Conservation (phyloP, 176 grass and related monocot species). For the Bonia amplexicaulis region DNA sequence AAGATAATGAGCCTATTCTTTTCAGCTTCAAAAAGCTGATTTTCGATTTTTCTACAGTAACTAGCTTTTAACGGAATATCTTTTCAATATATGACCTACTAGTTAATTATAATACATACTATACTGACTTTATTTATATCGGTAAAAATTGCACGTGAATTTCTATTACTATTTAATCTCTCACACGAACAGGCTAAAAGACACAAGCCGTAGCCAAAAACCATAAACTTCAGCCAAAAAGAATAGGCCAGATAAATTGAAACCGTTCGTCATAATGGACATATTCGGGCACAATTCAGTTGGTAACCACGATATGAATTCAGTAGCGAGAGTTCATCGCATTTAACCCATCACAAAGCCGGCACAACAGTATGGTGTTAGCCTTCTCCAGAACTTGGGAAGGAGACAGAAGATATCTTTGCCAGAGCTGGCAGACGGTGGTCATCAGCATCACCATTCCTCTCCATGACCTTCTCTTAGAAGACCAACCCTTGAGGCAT, state of each 20-base stretch:
- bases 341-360: not conserved
- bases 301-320: not conserved
- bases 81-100: too few relatives aligned
- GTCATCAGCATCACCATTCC: not conserved
- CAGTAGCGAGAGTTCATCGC: not conserved
- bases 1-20: too few relatives aligned
- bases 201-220: too few relatives aligned
- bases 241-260: not conserved
- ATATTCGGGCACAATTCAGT: constrained; percentile 16
- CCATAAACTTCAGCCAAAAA: too few relatives aligned
- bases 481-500: constrained; percentile 62
- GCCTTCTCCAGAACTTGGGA: not conserved
- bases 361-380: not conserved
- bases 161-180: too few relatives aligned
- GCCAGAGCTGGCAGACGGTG: not conserved
- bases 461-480: constrained; percentile 7
- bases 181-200: too few relatives aligned
- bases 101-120: too few relatives aligned
- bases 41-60: too few relatives aligned
- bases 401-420: not conserved
- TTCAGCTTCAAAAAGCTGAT: too few relatives aligned
- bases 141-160: too few relatives aligned
- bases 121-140: too few relatives aligned
- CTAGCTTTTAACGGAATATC: too few relatives aligned
- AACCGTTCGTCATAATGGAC: not conserved